phyloP scores from a whole-genome alignment of 805 yeast genomes.

The Komagataella ulmi region DNA sequence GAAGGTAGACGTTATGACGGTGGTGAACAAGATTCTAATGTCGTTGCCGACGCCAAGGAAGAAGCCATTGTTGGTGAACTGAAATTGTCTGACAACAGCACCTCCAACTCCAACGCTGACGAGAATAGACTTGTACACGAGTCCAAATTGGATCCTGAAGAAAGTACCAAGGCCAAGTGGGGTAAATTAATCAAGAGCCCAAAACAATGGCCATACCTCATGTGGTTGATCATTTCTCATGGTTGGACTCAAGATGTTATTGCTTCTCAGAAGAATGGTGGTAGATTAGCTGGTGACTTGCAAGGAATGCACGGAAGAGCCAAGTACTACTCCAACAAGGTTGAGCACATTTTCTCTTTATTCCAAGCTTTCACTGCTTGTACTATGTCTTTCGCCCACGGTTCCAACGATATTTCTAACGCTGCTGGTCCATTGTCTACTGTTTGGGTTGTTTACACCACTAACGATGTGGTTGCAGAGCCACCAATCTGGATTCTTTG shows the following conservation, averaged over 20 bases:
- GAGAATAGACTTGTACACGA: slow-evolving; percentile 3
- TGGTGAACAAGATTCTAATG: neutral
- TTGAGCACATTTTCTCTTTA: slow-evolving; percentile 55
- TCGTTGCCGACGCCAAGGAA: slow-evolving; percentile 7
- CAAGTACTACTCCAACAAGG: slow-evolving; percentile 55
- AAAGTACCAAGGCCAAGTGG: slow-evolving; percentile 18
- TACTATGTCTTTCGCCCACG: slow-evolving; percentile 75
- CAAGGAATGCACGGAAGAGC: slow-evolving; percentile 40
- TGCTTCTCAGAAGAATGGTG: slow-evolving; percentile 24
- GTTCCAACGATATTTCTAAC: slow-evolving; percentile 68
- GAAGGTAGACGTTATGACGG: slow-evolving; percentile 35
- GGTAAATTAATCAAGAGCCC: slow-evolving; percentile 28
- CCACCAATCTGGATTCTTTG: slow-evolving; percentile 65
- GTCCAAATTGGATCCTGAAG: slow-evolving; percentile 10
- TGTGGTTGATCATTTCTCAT: slow-evolving; percentile 36
- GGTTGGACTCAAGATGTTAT: slow-evolving; percentile 60
- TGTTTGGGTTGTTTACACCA: slow-evolving; percentile 46
- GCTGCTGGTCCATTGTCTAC: slow-evolving; percentile 69
- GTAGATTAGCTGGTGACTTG: slow-evolving; percentile 31
- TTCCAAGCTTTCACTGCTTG: slow-evolving; percentile 63
- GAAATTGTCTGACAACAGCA: slow-evolving; percentile 7
- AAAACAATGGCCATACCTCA: slow-evolving; percentile 36
- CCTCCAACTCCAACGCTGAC: neutral
- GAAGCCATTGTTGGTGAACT: slow-evolving; percentile 5
- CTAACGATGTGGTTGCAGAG: slow-evolving; percentile 32